A percentile compares a stretch with the other conserved stretches of the same genome.
These are phyloP conservation scores for Fusarium subglutinans DNA, from an alignment of 2,329 filamentous ascomycete species.

Conservation along the genomic window DNA sequence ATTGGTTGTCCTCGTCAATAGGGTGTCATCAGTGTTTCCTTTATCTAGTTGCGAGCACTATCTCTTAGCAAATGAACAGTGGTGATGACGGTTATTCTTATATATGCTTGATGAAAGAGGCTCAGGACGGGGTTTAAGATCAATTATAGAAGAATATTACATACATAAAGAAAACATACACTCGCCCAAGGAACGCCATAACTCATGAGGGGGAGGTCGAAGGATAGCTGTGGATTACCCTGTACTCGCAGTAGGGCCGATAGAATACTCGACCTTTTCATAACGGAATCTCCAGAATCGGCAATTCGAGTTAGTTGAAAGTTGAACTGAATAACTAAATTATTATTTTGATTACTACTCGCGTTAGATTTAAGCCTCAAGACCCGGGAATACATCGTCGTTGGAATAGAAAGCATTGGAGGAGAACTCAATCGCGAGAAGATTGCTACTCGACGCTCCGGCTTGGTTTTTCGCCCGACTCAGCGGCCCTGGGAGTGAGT, in stretches of 20 bases:
- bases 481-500: too few relatives aligned
- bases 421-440: too few relatives aligned
- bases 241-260: accelerated
- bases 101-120: background rate
- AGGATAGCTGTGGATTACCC: background rate
- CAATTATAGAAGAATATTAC: background rate
- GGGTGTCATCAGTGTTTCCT: accelerated
- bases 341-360: too few relatives aligned
- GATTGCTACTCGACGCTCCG: too few relatives aligned
- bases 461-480: accelerated
- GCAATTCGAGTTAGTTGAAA: background rate
- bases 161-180: too few relatives aligned
- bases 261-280: too few relatives aligned
- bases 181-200: too few relatives aligned
- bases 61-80: accelerated
- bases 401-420: accelerated
- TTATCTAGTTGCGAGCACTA: background rate
- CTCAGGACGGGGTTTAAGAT: too few relatives aligned
- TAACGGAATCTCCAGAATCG: background rate
- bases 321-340: accelerated
- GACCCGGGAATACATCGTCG: accelerated
- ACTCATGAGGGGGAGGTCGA: background rate
- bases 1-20: background rate
- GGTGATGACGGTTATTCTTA: accelerated
- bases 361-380: too few relatives aligned